Evolutionary conservation across 371 early-diverging fungal genomes (phyloP).

Genomic region (Lichtheimia hyalospora): DNA sequence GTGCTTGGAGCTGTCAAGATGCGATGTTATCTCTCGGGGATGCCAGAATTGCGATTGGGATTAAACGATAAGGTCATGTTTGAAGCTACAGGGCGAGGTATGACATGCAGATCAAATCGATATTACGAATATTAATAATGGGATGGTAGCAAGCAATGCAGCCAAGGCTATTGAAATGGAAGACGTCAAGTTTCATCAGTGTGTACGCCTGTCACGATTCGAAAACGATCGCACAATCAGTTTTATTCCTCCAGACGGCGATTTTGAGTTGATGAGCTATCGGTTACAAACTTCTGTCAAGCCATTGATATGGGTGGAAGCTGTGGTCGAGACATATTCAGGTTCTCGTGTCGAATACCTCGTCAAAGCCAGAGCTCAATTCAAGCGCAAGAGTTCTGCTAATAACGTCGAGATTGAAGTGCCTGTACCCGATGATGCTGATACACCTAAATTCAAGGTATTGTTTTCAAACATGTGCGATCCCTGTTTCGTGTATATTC

Average conservation of each 20-base stretch:
- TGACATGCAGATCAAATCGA: background rate
- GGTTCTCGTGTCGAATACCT: constrained; percentile 95
- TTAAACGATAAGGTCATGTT: constrained; percentile 98
- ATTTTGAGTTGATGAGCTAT: constrained; percentile 99
- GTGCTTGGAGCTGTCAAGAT: constrained; percentile 95
- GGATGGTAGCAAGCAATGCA: constrained; percentile 52
- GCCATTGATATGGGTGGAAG: constrained; percentile 96
- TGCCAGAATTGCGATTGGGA: constrained; percentile 98
- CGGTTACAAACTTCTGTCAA: constrained; percentile 92
- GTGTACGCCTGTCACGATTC: constrained; percentile 93
- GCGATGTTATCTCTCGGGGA: constrained; percentile 95
- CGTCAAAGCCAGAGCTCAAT: constrained; percentile 96
- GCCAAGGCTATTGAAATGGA: constrained; percentile 99
- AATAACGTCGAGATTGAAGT: constrained; percentile 97
- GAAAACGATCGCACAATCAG: constrained; percentile 96
- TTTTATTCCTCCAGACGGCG: constrained; percentile 93
- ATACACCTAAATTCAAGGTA: constrained; percentile 95
- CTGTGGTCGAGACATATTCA: constrained; percentile 88
- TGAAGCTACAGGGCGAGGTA: constrained; percentile 91
- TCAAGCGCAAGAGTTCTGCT: constrained; percentile 95
- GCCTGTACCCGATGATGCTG: constrained; percentile 97
- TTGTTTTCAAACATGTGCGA: background rate
- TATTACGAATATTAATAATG: background rate
- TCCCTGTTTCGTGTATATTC: too few species aligned
- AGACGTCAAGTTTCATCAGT: constrained; percentile 99